phyloP scores from a whole-genome alignment of 192 early-diverging fungal species.

The Allomyces javanicus region DNA sequence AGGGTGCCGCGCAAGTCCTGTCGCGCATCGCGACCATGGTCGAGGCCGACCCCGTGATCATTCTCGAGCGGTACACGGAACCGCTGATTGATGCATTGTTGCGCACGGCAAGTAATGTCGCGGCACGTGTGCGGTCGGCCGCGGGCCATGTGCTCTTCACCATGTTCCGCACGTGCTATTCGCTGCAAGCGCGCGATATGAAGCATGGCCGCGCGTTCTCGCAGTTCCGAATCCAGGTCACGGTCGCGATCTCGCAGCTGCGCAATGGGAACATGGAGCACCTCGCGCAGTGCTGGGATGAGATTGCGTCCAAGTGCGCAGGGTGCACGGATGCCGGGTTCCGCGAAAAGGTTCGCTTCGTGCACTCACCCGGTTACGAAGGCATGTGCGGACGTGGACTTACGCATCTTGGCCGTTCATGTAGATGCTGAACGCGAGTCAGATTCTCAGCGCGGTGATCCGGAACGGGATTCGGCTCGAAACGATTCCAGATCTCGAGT shows the following conservation, averaged over 20 bases:
- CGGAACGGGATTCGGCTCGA: background rate
- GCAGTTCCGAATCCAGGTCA: background rate
- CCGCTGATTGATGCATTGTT: background rate
- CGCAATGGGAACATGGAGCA: background rate
- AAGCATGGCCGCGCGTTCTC: background rate
- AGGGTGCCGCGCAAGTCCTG: background rate
- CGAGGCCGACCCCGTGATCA: background rate
- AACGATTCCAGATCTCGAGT: background rate
- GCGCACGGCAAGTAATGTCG: background rate
- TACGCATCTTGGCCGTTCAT: background rate
- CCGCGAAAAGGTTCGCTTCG: background rate
- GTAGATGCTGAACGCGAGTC: background rate
- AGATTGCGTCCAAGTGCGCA: background rate
- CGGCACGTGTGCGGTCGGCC: background rate
- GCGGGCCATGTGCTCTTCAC: background rate
- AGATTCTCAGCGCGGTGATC: background rate
- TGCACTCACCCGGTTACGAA: no score
- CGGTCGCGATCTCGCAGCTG: background rate
- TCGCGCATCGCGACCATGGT: background rate
- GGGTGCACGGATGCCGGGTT: background rate
- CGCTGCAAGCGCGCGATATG: background rate
- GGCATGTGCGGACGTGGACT: no score
- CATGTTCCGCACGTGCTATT: background rate
- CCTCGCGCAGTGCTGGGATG: background rate
- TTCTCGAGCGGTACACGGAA: background rate